Evolutionary conservation across 208 protist species (phyloP), one percentile per base, ranked within the genome.

Genomic region (Acanthamoeba castellanii): DNA sequence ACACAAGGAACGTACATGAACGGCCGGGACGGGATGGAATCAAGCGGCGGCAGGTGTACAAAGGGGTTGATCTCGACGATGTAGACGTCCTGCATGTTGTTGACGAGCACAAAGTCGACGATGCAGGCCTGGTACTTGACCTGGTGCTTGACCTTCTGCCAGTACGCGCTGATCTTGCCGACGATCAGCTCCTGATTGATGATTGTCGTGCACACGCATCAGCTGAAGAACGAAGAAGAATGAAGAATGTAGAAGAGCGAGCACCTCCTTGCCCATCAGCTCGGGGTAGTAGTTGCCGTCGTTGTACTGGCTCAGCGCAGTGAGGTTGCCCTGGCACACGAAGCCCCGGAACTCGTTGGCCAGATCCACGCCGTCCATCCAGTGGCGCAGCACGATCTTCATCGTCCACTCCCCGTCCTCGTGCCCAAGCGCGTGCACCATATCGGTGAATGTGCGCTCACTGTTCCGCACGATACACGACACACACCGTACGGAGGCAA

Each of bases 61-160:
- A 94, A 94, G 14, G 90, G 90, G 50, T 94, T 94, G 90, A 94
- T 82, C 70, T 94, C 90, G 5, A 94, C 68, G 27, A 76, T 37
- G 66, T 94, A 94, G 50, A 94, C 90, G 20, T 76, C 37, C 14
- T 61, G 82, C 47, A 89, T 76, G 34, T 76, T 32, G 25, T 59
- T 47, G 6, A 94, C 90, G 5, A 94, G 59, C 42, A 82, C 90
- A 94, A 94, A 94, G 90, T 94, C 90, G 30, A 94, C 68, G 34
- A 94, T 94, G 30, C 50, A 76, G 0, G 66, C 66, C 25, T 82
- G 90, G 64, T 92, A 92, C 20, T 34, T 25, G 5, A 94, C 90
- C 11, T 84, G 45, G 14, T 16, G 45, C 47, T 57, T 18, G 5
- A 94, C 68, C 66, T 11, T 27, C 45, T 25, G 61, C 90, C 90